Evolutionary conservation across 83 land plant species (phyloP), one percentile per base, ranked within the genome.

Genomic region (Diphasiastrum complanatum): DNA sequence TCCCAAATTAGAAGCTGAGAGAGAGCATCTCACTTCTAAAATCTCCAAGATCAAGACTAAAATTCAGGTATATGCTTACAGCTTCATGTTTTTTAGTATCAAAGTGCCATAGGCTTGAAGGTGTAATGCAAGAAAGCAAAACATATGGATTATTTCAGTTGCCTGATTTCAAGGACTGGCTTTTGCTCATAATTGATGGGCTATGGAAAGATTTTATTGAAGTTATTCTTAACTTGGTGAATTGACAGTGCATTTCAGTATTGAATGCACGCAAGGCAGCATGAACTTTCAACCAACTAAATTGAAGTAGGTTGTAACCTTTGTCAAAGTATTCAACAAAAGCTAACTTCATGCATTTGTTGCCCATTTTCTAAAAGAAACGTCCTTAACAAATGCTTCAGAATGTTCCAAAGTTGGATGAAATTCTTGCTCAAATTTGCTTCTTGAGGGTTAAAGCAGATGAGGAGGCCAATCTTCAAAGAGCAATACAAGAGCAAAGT

Each of bases 401-500:
- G 64, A 40, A 27, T 14, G 50, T 45, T 37, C 29, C 18, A 10
- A 45, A 45, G 19, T 16, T 27, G 51, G 51, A 61, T 10, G 50
- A 61, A 32, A 43, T 61, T 29, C 57, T 61, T 10, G 64, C 41
- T 41, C 8, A 41, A 12, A 26, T 61, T 61, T 48, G 50, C n/a
- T 3, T 25, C 10, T 26, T 61, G 38, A 61, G 64, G 26, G 51
- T 31, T 2, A 31, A 61, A 33, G 14, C 12, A 45, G 27, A 31
- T 20, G 64, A 61, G 30, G 64, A 43, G 45, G 64, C 11, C 33
- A 6, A 5, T 18, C 23, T 61, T 18, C 33, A 6, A 34, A 20
- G 11, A 18, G 6, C 64, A 41, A 19, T 45, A 4, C 27, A 45
- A 25, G 64, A 61, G 49, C 64, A 61, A 24, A 41, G 36, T 35